phyloP scores from a whole-genome alignment of 108 stramenopile genomes.

The Pseudonitzschia multistriata region DNA sequence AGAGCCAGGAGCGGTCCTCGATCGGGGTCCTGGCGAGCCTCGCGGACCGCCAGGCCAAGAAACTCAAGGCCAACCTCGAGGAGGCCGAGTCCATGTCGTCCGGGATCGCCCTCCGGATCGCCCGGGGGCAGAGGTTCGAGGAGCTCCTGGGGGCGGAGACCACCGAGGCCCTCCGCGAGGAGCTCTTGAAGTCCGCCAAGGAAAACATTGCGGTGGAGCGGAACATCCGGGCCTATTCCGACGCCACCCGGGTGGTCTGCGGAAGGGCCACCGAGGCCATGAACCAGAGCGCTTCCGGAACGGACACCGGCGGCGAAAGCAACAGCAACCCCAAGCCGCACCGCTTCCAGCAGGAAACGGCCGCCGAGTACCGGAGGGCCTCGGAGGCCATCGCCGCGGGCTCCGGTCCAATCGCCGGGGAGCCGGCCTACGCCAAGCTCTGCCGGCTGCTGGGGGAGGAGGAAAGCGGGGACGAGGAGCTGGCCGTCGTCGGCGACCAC shows the following conservation, averaged over 20 bases:
- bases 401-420: slow-evolving; percentile 17
- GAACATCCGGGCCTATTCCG: slow-evolving; percentile 20
- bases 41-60: slow-evolving; percentile 28
- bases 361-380: slow-evolving; percentile 17
- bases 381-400: slow-evolving; percentile 5
- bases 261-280: background rate
- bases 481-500: slow-evolving; percentile 10
- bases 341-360: background rate
- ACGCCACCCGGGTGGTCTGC: background rate
- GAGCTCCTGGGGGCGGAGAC: slow-evolving; percentile 28
- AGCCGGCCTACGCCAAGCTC: slow-evolving; percentile 20
- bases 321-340: background rate
- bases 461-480: slow-evolving; percentile 37
- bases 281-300: background rate
- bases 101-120: slow-evolving; percentile 40
- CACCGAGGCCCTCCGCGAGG: slow-evolving; percentile 34
- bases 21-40: background rate
- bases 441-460: slow-evolving; percentile 21
- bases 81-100: slow-evolving; percentile 35
- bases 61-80: slow-evolving; percentile 29
- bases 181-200: slow-evolving; percentile 47
- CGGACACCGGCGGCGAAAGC: background rate
- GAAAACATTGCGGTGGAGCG: slow-evolving; percentile 47
- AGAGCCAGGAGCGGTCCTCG: background rate
- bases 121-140: slow-evolving; percentile 40